phyloP scores from a whole-genome alignment of 495 filamentous ascomycete genomes.

The Penicillium canariense region DNA sequence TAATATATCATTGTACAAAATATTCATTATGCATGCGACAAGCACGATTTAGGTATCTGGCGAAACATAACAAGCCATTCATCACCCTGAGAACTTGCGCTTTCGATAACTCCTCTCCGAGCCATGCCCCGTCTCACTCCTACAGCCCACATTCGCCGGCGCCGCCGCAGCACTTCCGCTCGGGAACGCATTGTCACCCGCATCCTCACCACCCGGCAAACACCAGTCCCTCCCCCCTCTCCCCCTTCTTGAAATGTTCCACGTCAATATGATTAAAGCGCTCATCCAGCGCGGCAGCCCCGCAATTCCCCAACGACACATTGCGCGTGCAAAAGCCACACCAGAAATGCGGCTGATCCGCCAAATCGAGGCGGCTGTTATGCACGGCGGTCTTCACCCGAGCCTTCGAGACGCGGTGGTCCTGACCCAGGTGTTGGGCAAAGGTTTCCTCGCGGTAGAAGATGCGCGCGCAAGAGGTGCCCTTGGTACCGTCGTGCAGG shows the following conservation, averaged over 20 bases:
- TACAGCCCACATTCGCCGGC: not conserved
- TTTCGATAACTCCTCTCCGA: slow-evolving; percentile 22
- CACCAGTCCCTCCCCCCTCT: slow-evolving; percentile 51
- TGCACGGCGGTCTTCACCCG: not conserved
- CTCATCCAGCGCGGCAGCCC: slow-evolving; percentile 64
- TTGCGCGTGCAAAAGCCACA: slow-evolving; percentile 78
- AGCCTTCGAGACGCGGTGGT: slow-evolving; percentile 28
- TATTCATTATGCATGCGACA: not conserved
- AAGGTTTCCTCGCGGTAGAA: slow-evolving; percentile 63
- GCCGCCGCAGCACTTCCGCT: not conserved
- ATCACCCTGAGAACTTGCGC: slow-evolving; percentile 23
- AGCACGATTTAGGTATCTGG: too few relatives aligned
- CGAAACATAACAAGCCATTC: not conserved
- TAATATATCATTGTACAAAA: slow-evolving; percentile 9
- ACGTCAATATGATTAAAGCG: slow-evolving; percentile 83
- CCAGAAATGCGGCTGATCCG: slow-evolving; percentile 73
- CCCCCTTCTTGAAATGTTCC: slow-evolving; percentile 63
- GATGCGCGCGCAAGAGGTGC: slow-evolving; percentile 51
- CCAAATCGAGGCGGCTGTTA: slow-evolving; percentile 63
- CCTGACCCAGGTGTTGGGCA: slow-evolving; percentile 56
- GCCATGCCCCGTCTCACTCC: not conserved
- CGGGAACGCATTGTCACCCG: not conserved
- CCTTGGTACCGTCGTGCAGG: slow-evolving; percentile 30
- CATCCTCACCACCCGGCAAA: slow-evolving; percentile 12
- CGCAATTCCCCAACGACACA: slow-evolving; percentile 53